Evolutionary conservation across 164 flowering plant species (phyloP), one percentile per base, ranked within the genome.

Genomic region (Umbellularia californica): DNA sequence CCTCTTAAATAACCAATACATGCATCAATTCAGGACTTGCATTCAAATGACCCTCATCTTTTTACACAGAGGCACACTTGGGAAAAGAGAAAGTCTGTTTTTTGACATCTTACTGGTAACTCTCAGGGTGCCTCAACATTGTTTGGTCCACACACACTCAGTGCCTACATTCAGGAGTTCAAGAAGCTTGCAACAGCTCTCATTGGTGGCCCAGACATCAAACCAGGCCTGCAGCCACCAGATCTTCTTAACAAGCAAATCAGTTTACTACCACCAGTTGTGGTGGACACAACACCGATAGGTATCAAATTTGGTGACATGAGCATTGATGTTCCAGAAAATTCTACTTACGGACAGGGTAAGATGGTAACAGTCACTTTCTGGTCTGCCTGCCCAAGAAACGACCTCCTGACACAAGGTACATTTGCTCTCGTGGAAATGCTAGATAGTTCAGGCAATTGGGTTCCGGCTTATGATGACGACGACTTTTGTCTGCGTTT

Each of bases 351-450:
- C 85, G 89, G 82, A 80, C 85, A 81, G 76, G 97, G 97, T 14
- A 87, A 81, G 70, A 85, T 50, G 71, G 98, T 90, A 35, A 76
- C 79, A 5, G 97, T 82, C n/a, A 77, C 81, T 52, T 96, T 96
- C 79, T 91, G 91, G 94, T 89, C 99, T 33, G 98, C 95, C 60
- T 94, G 98, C 78, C 98, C 98, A 0, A 84, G 99, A 77, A 94
- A 96, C 73, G 98, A 92, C 81, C 95, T 96, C 71, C 84, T 94
- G 97, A 92, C 97, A 2, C 97, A 92, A 75, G 99, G 99, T 20
- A 94, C 99, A 35, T 96, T 88, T 81, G 81, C 95, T 30, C 87
- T 92, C 47, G 98, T 96, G 52, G 99, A 96, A 82, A 52, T 82
- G 17, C 92, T 91, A 60, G 83, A 84, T 10, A 87, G 85, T 6